Evolutionary conservation across 805 yeast species (phyloP), one percentile per base, ranked within the genome.

Genomic region (Diddensiella caesifluorescens): DNA sequence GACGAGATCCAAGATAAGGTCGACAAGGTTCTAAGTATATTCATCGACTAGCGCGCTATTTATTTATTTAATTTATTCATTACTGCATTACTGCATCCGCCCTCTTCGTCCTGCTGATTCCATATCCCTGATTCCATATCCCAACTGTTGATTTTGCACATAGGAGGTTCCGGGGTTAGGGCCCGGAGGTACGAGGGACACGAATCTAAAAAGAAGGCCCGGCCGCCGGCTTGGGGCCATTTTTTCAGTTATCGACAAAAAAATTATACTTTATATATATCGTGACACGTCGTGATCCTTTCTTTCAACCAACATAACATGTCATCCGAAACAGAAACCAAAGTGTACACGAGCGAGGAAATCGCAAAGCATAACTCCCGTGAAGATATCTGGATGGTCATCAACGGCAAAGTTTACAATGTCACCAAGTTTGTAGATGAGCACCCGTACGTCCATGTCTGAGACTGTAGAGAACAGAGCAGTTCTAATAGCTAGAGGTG

Each of bases 321-420:
- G 38, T 34, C 38, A 22, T 7, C 16, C 10, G 39, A 22, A 28
- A 41, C 38, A 26, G 18, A 36, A 15, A 22, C 40, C 16, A 38
- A 37, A 26, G 27, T 35, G 22, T 37, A 51, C 48, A 54, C 69
- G 12, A 51, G 57, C 30, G 67, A 65, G 28, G 76, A 77, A 47
- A 73, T 81, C 39, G 45, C 55, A 44, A 45, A 33, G 61, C 73
- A 53, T 51, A 58, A 39, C 77, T 73, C 62, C 15, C 65, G 67
- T 16, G 75, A 76, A 28, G 84, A 81, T 53, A 63, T 80, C 36
- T 83, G 87, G 87, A 77, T 83, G 78, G 72, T 80, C 32, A 66
- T 83, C 35, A 75, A 77, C 53, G 80, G 80, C 46, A 77, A 78
- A 53, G 84, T 83, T 19, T 83, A 81, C 61, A 73, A 83, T 56